Base-by-base conservation (phyloP, 169 alveolate genomes). In the Plasmodium gallinaceum region DNA sequence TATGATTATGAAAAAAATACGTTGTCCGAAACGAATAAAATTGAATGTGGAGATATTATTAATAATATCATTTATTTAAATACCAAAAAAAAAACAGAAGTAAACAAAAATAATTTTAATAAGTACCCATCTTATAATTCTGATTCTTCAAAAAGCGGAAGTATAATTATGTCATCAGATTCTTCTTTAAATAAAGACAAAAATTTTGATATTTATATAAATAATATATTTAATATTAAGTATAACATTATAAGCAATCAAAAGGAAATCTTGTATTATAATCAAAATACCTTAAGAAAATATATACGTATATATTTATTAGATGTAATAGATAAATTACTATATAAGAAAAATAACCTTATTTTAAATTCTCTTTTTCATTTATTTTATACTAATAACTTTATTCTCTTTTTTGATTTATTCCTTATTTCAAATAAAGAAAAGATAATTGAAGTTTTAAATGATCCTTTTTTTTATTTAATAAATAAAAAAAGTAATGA, bases 401-500 rank as follows among this genome's bases (percentile, higher is more conserved):
- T 16, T 83, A 52, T 83, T 20, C 91, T 22, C 5, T 52, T 69
- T 22, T 83, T 83, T 48, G 73, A 68, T 46, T 32, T 83, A 32
- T 71, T 83, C 61, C 43, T 68, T 57, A 18, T 58, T 20, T 58
- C 68, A 42, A 61, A 61, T 46, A 71, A 45, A 61, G 74, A 83
- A 26, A 57, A 18, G 6, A 52, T 66, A 12, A 20, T 24, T 22
- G 57, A 68, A 42, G 48, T 68, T 54, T 83, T 83, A 58, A 52
- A 26, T 12, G 91, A 83, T 24, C 85, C 83, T 24, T 83, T 83
- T 58, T 83, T 83, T 83, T 83, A 54, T 68, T 68, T 83, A 48
- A 64, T 39, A 46, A 46, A 6, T 32, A 42, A 51, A 66, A 51
- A 26, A 18, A 16, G 24, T 10, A 20, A 4, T 12, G 65, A 69